Base-by-base conservation (phyloP, 257 asterid genomes). In the Thymus mandschuricus region DNA sequence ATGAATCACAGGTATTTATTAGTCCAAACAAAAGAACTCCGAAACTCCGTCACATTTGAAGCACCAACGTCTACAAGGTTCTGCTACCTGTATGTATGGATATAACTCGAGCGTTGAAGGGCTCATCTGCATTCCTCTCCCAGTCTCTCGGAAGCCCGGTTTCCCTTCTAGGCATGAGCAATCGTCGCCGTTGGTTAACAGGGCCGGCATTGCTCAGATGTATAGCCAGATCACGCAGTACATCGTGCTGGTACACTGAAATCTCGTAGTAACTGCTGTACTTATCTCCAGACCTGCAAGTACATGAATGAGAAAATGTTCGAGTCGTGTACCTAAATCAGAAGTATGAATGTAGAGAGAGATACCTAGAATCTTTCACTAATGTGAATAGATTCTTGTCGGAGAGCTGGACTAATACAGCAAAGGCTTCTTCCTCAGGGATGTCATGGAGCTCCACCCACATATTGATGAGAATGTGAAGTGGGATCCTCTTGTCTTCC, bases 371-470 rank as follows among this genome's bases (percentile, higher is more conserved):
- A 84, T 93, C 96, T 76, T 93, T 93, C 45, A 83, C 90, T 9
- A 93, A 84, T 44, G 91, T 86, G 44, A 93, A 80, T 69, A 93
- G 96, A 81, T 90, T 93, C 52, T 87, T 93, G 85, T 89, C 76
- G 2, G 98, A 88, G 78, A 93, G 98, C 85, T 89, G 85, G 13
- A 88, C 95, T 45, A 93, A 79, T 69, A 88, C 81, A 8, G 92
- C 93, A 56, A 90, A 93, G 50, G 96, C 98, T 67, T 92, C 98
- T 72, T 85, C 68, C 71, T 86, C 98, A 1, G 89, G 87, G 31
- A 93, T 87, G 68, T 90, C 96, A 45, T 93, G 98, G 10, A 90
- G 82, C 76, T 90, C 98, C 30, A 88, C 90, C 98, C 98, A 93
- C 90, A 90, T 88, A 79, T 91, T 90, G 80, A 93, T 86, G 58